phyloP scores from a whole-genome alignment of 192 early-diverging fungal species.

The Allomyces macrogynus region DNA sequence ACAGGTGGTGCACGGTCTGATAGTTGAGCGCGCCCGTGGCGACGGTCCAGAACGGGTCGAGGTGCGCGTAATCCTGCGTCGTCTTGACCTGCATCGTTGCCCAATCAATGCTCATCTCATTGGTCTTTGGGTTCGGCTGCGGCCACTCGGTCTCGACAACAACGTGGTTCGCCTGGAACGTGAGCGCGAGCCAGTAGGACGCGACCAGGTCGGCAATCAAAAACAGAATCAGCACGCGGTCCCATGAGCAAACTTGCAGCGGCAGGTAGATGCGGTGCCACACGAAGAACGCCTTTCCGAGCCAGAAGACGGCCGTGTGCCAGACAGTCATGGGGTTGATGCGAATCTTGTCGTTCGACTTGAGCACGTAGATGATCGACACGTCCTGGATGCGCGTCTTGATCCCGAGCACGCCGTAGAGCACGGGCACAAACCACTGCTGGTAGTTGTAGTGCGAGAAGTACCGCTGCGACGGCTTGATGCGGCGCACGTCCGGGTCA shows the following conservation, averaged over 20 bases:
- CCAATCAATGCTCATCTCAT: slow-evolving; percentile 27
- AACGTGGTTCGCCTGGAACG: slow-evolving; percentile 40
- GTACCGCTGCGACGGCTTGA: slow-evolving; percentile 28
- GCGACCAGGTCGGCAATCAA: slow-evolving; percentile 22
- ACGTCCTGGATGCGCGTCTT: slow-evolving; percentile 31
- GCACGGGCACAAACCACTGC: slow-evolving; percentile 23
- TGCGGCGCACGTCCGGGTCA: slow-evolving; percentile 28
- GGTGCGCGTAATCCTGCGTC: slow-evolving; percentile 32
- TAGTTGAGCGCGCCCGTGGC: slow-evolving; percentile 27
- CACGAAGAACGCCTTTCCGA: slow-evolving; percentile 30
- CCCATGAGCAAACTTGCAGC: slow-evolving; percentile 10
- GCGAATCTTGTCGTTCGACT: slow-evolving; percentile 23
- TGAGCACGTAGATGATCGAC: slow-evolving; percentile 22
- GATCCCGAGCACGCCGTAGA: slow-evolving; percentile 27
- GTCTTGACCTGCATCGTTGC: slow-evolving; percentile 22
- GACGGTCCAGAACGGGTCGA: slow-evolving; percentile 22
- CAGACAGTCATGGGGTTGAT: slow-evolving; percentile 20
- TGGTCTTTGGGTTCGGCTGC: slow-evolving; percentile 18
- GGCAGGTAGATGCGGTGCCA: slow-evolving; percentile 24
- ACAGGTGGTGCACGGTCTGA: slow-evolving; percentile 27
- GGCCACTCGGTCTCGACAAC: slow-evolving; percentile 35
- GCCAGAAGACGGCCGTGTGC: slow-evolving; percentile 32
- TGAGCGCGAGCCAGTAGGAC: slow-evolving; percentile 27
- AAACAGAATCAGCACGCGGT: slow-evolving; percentile 18
- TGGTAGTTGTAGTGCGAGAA: slow-evolving; percentile 25